Conservation (phyloP, 148 eudicot genomes). For the Rhododendron vialii region DNA sequence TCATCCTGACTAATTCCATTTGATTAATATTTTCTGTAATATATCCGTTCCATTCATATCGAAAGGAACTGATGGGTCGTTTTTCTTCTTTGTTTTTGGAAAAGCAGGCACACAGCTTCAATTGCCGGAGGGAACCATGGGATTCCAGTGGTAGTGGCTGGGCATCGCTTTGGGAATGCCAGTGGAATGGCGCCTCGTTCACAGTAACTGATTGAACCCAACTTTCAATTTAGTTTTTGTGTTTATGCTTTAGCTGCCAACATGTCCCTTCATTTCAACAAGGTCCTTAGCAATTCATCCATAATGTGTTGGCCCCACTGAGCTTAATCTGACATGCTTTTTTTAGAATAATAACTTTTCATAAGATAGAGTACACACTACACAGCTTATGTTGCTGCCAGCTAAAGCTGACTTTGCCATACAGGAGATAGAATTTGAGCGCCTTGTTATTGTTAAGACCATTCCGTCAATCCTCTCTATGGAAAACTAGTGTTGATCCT, state of each 20-base stretch:
- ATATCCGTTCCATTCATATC: neutral
- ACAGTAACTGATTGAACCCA: slow-evolving; percentile 55
- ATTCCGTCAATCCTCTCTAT: neutral
- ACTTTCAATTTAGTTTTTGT: slow-evolving; percentile 2
- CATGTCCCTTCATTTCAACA: neutral
- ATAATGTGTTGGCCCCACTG: neutral
- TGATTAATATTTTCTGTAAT: neutral
- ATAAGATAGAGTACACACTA: neutral
- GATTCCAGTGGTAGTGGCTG: slow-evolving; percentile 85
- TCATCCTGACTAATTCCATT: neutral
- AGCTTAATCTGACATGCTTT: neutral
- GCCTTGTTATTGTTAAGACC: neutral
- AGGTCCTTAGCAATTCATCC: neutral
- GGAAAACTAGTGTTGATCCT: neutral
- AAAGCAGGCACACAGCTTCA: slow-evolving; percentile 92
- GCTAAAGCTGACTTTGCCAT: neutral
- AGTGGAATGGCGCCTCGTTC: slow-evolving; percentile 99
- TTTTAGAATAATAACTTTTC: neutral
- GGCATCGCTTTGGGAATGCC: slow-evolving; percentile 93
- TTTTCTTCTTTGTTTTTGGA: neutral
- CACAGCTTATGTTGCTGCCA: neutral
- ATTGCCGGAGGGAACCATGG: slow-evolving; percentile 97
- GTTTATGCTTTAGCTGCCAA: neutral
- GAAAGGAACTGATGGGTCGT: neutral
- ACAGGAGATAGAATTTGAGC: neutral